Evolutionary conservation across 2,329 filamentous ascomycete species (phyloP), one percentile per base, ranked within the genome.

Genomic region (Bipolaris bicolor): DNA sequence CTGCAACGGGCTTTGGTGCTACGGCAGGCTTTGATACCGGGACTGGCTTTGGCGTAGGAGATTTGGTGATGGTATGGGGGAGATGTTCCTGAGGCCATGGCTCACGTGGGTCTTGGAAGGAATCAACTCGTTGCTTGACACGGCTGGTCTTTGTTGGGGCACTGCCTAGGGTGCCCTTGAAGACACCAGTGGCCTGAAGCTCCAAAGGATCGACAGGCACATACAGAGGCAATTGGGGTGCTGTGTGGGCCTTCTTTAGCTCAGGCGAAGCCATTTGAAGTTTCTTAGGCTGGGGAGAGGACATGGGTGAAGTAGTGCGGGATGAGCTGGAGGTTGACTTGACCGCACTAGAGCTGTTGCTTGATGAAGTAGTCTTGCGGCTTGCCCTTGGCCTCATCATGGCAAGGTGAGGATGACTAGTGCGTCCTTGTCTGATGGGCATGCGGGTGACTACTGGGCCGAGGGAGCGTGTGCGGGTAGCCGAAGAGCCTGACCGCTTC

Each of bases 401-500:
- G 41, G 70, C 76, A 10, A 78, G 69, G 49, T 76, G 74, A 13
- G 73, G 71, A 44, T 74, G 69, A 45, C 59, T 73, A 15, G 72
- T 68, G 58, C 61, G 68, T 24, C 49, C 43, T 13, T 52, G 44
- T 9, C 68, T 74, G 20, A 68, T 58, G n/a, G 71, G 62, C 51
- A 76, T 66, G 47, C 71, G 67, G 6, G 70, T 67, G 7, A 77
- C 67, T 15, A 66, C 70, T 3, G 69, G 70, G 5, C 65, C 65
- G 18, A 51, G 64, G 26, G 62, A 60, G 41, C 68, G 66, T 44
- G 69, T 65, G 7, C 66, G 66, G 20, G 54, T 48, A 16, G 41
- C 46, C n/a, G 54, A 53, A 15, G 54, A 57, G 22, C 46, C 60
- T 15, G 62, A 58, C 20, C 65, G 64, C 51, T 59, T 68, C 45